phyloP scores from a whole-genome alignment of 768 basidiomycete species.

The Leucocoprinus birnbaumii region DNA sequence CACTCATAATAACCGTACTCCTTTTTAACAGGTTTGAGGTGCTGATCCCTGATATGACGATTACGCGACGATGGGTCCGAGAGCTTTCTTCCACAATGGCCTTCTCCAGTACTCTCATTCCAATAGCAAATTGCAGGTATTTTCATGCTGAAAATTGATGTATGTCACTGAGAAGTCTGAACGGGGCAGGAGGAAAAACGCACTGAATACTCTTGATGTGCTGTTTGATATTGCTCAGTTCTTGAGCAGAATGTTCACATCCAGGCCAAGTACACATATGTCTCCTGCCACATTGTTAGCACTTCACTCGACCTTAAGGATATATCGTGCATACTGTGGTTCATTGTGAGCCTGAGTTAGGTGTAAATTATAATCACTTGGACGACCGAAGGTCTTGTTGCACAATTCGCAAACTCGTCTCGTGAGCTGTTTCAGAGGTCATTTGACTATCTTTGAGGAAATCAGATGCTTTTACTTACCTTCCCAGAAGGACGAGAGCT shows the following conservation, averaged over 20 bases:
- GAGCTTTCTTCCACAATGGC: neutral
- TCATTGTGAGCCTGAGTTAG: no score
- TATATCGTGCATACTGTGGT: no score
- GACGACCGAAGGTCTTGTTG: no score
- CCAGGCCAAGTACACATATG: neutral
- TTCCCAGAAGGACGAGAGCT: no score
- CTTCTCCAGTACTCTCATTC: neutral
- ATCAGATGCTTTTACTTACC: no score
- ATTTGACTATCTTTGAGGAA: no score
- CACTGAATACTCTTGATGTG: neutral
- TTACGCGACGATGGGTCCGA: slow-evolving; percentile 5
- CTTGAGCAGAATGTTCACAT: neutral
- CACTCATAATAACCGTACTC: no score
- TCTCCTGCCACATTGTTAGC: neutral
- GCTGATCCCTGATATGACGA: neutral
- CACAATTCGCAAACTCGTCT: no score
- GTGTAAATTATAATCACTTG: no score
- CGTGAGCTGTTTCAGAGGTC: no score
- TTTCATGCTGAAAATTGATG: neutral
- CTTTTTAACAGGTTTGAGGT: neutral
- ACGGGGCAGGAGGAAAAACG: no score
- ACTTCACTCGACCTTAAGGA: neutral
- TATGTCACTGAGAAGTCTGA: no score
- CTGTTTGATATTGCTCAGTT: neutral
- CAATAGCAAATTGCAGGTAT: neutral